Conservation (phyloP, 768 basidiomycete genomes). For the Mycena haematopus region DNA sequence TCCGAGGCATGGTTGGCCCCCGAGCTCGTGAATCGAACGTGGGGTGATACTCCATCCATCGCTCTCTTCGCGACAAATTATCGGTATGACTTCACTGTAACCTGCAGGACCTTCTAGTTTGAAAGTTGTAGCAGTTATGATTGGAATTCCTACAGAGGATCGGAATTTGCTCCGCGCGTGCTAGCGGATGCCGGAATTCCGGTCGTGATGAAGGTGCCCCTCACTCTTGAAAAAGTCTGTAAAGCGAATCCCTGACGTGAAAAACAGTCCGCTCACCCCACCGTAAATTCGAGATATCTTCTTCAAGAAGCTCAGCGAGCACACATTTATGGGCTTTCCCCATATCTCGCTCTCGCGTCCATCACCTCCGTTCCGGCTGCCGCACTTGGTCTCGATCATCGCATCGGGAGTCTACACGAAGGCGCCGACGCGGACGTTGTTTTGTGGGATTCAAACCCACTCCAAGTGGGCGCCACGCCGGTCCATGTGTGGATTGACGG, state of each 20-base stretch:
- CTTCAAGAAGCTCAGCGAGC: slow-evolving; percentile 76
- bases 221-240: too few species aligned
- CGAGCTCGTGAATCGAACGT: slow-evolving; percentile 74
- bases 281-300: slow-evolving; percentile 67
- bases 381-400: slow-evolving; percentile 50
- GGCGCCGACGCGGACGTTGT: slow-evolving; percentile 47
- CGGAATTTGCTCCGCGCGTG: slow-evolving; percentile 78
- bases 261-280: slow-evolving; percentile 67
- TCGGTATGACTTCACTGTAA: slow-evolving; percentile 43
- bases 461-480: slow-evolving; percentile 80
- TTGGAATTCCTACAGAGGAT: slow-evolving; percentile 71
- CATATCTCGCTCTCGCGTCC: slow-evolving; percentile 63
- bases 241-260: too few species aligned
- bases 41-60: slow-evolving; percentile 67
- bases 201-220: slow-evolving; percentile 84
- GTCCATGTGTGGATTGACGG: slow-evolving; percentile 86
- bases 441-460: slow-evolving; percentile 79
- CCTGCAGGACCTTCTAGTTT: neutral
- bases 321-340: slow-evolving; percentile 67
- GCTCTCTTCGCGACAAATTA: slow-evolving; percentile 85
- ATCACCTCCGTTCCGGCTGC: slow-evolving; percentile 67
- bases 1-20: slow-evolving; percentile 93
- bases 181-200: slow-evolving; percentile 74
- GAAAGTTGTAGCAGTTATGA: slow-evolving; percentile 42
- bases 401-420: neutral